Base-by-base conservation (phyloP, 768 basidiomycete genomes). In the Mrakia hoshinonis region DNA sequence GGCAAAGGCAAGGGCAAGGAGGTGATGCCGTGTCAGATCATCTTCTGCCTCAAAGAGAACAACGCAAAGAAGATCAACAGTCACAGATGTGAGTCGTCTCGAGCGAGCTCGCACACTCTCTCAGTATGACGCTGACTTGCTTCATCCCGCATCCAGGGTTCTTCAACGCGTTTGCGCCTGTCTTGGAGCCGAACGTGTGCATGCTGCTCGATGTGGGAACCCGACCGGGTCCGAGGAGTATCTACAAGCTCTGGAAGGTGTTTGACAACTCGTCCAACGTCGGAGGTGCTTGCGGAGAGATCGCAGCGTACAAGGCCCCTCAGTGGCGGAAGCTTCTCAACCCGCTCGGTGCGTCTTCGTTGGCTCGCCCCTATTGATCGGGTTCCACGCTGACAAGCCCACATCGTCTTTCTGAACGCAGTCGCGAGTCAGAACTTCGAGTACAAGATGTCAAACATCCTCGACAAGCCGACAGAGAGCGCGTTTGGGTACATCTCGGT, bases 1-100 rank as follows among this genome's bases (percentile, higher is more conserved):
- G 69, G 58, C 31, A 47, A 47, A 18, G 69, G 60, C 4, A 70
- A 70, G 39, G 70, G 70, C 39, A 72, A 65, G 54, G 38, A 34
- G 48, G 90, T 94, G 51, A 89, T 92, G 15, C 93, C 92, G 1
- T 92, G 89, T n/a, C 95, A 94, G 78, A 92, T 91, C 62, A 87
- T 98, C 39, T 81, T 79, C 71, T 82, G 81, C 62, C 73, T 83
- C 29, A 73, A 73, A 46, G 72, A 73, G 34, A 68, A 68, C 55
- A 73, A 73, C 26, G 61, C 60, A 3, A 73, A 73, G 66, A 73
- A 73, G 60, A 51, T 73, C 61, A 73, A 73, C 47, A 39, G 34
- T 36, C 72, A 73, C 38, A 47, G 72, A 51, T 73, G 71, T 69
- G 22, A 69, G 68, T 61, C 3, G 22, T 1, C 3, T 15, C 31